Evolutionary conservation across 2,329 filamentous ascomycete genomes (phyloP), one percentile per base, ranked within the genome.

Genomic region (Apiospora rasikravindrae): DNA sequence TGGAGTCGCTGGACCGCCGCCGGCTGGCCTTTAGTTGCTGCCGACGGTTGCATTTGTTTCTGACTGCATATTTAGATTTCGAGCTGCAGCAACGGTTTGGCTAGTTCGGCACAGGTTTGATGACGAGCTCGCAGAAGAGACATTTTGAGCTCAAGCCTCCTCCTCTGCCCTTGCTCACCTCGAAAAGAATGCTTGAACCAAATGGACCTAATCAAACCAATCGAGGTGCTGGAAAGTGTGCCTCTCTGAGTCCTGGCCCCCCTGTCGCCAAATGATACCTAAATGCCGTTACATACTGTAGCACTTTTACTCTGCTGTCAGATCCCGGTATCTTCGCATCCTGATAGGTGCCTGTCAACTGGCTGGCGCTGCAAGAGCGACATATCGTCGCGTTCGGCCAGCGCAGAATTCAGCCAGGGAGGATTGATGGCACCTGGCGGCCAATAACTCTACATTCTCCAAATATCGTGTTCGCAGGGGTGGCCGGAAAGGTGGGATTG

Each of bases 221-320:
- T 64, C 57, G 33, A 64, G 22, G 57, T n/a, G 57, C 29, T 40
- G 57, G 33, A 64, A 64, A 37, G 53, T 10, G 53, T 61, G 53
- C 51, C 51, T n/a, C 51, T n/a, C 33, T 40, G 22, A 37, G 33
- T 37, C 5, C 24, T 53, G 24, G 10, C 49, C 49, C 57, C 57
- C 57, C 57, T 64, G 57, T 40, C 57, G 57, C 57, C 57, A 40
- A 64, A 64, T 64, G 57, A 64, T 64, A n/a, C n/a, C n/a, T n/a
- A 64, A 64, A 64, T 24, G 33, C 57, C 57, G 57, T 64, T 37
- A 5, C 33, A 7, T n/a, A n/a, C n/a, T n/a, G n/a, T n/a, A 40
- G 33, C 57, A 64, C 57, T 64, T 64, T 64, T 64, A 40, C 57
- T 64, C 33, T 64, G 19, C 57, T 64, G 57, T 33, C 57, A 64